A percentile compares a stretch with the other conserved stretches of the same genome.
Evolutionary conservation across 2,329 filamentous ascomycete genomes (phyloP).

Genomic region (Fusarium verticillioides): DNA sequence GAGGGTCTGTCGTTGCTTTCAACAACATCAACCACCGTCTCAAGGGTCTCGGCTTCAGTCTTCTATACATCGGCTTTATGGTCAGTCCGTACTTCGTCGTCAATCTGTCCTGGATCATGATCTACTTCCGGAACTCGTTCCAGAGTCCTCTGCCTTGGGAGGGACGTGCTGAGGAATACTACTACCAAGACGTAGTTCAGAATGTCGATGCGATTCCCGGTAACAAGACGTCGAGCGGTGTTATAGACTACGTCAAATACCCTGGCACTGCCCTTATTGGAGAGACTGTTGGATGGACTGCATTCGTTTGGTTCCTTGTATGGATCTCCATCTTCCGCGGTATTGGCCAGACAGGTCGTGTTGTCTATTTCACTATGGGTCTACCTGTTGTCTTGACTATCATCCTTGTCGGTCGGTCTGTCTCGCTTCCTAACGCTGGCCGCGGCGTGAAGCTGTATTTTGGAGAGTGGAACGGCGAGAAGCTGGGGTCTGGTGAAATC

Average conservation of each 20-base stretch:
- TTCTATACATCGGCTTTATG: conserved; percentile 63
- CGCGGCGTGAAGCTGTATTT: conserved; percentile 62
- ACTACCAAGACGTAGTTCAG: conserved; percentile 59
- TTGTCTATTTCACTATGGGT: conserved; percentile 72
- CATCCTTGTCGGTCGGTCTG: conserved; percentile 64
- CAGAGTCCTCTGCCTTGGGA: conserved; percentile 65
- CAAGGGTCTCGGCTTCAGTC: conserved; percentile 64
- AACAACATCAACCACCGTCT: conserved; percentile 64
- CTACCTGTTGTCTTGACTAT: conserved; percentile 67
- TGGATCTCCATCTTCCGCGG: conserved; percentile 70
- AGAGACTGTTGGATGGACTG: conserved; percentile 68
- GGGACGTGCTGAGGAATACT: conserved; percentile 62
- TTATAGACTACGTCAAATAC: conserved; percentile 59
- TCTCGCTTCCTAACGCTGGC: conserved; percentile 64
- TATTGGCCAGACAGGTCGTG: conserved; percentile 66
- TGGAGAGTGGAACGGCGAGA: conserved; percentile 58
- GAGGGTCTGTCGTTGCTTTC: conserved; percentile 65
- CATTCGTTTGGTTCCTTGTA: conserved; percentile 69
- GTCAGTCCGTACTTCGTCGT: conserved; percentile 68
- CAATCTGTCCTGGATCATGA: conserved; percentile 69
- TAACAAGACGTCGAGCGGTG: conserved; percentile 51
- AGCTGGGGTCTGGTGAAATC: conserved; percentile 61
- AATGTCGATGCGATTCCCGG: conserved; percentile 57
- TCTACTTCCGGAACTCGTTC: conserved; percentile 67
- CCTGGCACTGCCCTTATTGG: conserved; percentile 59